Evolutionary conservation across 768 basidiomycete genomes (phyloP).

Genomic region (Tricholoma terreum): DNA sequence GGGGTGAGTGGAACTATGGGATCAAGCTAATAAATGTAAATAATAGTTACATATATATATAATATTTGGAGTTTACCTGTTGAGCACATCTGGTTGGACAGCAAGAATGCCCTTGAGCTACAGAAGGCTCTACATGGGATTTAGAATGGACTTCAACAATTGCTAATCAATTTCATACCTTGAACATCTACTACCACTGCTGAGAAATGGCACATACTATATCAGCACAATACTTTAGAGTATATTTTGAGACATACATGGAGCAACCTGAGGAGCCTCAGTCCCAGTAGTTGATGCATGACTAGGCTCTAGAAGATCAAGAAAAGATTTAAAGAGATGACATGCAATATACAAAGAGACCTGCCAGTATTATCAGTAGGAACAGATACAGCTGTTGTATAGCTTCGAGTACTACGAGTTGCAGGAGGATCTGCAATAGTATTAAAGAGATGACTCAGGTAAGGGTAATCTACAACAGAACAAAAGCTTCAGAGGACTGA

Average conservation of each 20-base stretch:
- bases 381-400: neutral
- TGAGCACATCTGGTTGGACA: neutral
- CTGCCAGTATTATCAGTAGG: neutral
- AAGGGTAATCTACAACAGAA: neutral
- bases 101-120: neutral
- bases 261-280: neutral
- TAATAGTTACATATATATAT: neutral
- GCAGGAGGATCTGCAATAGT: neutral
- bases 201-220: neutral
- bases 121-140: neutral
- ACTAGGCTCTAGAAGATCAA: neutral
- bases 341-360: neutral
- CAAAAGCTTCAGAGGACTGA: neutral
- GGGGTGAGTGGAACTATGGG: neutral
- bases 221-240: neutral
- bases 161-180: neutral
- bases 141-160: neutral
- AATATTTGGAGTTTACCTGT: neutral
- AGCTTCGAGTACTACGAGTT: neutral
- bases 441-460: neutral
- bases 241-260: neutral
- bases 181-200: neutral
- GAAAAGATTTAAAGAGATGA: neutral
- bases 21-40: neutral
- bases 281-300: neutral